Percentiles rank a stretch among this genome's conserved stretches.
These are phyloP conservation scores for Forsythia viridissima DNA, from an alignment of 257 asterid species.

Conservation along the genomic window DNA sequence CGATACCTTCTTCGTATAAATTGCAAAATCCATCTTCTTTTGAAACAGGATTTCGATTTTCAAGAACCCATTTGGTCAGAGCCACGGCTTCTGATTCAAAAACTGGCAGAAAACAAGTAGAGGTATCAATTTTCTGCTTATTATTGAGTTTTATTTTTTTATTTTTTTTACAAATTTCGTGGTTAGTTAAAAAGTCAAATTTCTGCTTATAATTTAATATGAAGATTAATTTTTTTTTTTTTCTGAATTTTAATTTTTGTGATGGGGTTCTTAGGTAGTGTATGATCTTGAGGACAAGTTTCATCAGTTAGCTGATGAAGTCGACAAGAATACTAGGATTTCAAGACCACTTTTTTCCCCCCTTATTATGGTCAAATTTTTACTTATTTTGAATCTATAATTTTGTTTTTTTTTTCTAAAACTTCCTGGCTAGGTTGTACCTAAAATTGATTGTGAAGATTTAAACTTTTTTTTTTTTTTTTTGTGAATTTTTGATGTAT, in stretches of 20 bases:
- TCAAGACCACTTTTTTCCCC: slow-evolving; percentile 30
- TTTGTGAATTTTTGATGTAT: not conserved
- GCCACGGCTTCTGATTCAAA: slow-evolving; percentile 62
- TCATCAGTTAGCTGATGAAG: slow-evolving; percentile 73
- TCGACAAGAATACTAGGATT: slow-evolving; percentile 71
- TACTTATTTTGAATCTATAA: not conserved
- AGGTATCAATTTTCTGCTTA: slow-evolving; percentile 43
- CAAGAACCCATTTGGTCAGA: slow-evolving; percentile 26
- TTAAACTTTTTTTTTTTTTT: not conserved
- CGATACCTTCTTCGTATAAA: slow-evolving; percentile 38
- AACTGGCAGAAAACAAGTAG: slow-evolving; percentile 54
- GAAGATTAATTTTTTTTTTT: not conserved
- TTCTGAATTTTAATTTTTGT: slow-evolving; percentile 10
- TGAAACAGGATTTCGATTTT: slow-evolving; percentile 28
- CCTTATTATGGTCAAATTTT: not conserved
- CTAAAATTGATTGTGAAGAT: not conserved
- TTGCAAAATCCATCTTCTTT: slow-evolving; percentile 36
- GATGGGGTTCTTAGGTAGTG: slow-evolving; percentile 39
- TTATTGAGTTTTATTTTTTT: not conserved
- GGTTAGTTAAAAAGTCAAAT: not conserved
- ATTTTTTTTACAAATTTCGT: no score
- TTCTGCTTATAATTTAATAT: not conserved
- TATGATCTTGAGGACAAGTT: slow-evolving; percentile 62
- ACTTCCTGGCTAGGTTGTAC: not conserved
- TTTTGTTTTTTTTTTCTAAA: not conserved